Evolutionary conservation across 108 stramenopile species (phyloP).

Genomic region (Nitzschia inconspicua): DNA sequence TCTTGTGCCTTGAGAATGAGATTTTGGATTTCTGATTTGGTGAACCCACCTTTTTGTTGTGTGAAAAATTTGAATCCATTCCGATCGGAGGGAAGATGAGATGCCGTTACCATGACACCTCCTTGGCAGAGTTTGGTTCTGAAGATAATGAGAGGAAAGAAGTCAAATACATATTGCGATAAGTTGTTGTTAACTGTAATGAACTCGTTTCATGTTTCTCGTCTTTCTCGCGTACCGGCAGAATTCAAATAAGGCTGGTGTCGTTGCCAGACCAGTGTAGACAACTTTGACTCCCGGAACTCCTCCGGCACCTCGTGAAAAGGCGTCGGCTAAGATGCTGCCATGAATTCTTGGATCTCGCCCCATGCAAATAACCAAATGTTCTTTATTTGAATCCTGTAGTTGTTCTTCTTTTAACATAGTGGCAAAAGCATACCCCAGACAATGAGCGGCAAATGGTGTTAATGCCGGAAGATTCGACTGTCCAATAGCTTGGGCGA

Average conservation of each 20-base stretch:
- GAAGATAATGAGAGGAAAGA: background rate
- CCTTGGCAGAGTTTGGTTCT: conserved; percentile 58
- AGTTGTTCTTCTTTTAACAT: conserved; percentile 19
- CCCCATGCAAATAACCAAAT: conserved; percentile 58
- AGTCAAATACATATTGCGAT: background rate
- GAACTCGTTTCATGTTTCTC: background rate
- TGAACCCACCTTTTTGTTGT: conserved; percentile 19
- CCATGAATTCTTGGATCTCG: conserved; percentile 72
- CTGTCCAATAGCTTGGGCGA: conserved; percentile 33
- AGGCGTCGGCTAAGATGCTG: conserved; percentile 58
- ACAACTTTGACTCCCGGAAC: conserved; percentile 38
- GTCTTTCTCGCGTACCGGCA: conserved; percentile 30
- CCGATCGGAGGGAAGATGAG: conserved; percentile 73
- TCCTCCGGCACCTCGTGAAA: conserved; percentile 61
- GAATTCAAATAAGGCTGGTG: conserved; percentile 70
- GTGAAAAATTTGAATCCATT: conserved; percentile 85
- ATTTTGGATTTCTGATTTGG: conserved; percentile 17
- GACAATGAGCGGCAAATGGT: conserved; percentile 73
- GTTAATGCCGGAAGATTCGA: conserved; percentile 40
- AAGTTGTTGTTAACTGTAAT: background rate
- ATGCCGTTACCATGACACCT: conserved; percentile 79
- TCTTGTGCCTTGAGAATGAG: conserved; percentile 36
- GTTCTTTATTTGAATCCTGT: background rate
- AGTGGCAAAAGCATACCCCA: conserved; percentile 57
- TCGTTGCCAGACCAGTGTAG: conserved; percentile 73